These are phyloP conservation scores for Mesembryanthemum crystallinum DNA, from an alignment of 148 eudicot genomes.

Conservation along the genomic window DNA sequence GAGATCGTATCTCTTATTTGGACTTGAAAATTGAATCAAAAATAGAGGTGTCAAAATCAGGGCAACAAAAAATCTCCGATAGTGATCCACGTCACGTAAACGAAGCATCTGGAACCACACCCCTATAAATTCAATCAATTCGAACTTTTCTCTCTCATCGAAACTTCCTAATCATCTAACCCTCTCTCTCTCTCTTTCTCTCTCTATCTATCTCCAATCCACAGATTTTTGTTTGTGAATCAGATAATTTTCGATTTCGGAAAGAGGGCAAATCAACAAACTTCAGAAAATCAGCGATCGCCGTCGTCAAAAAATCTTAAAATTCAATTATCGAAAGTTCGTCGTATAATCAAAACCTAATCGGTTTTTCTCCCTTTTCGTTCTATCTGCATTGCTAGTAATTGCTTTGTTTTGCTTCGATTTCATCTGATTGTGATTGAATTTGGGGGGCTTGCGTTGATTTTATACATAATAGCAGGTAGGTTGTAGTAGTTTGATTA, in stretches of 20 bases:
- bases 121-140: not conserved
- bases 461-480: constrained; percentile 14
- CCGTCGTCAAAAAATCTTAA: not conserved
- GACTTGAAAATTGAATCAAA: not conserved
- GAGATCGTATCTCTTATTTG: not conserved
- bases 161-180: not conserved
- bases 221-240: not conserved
- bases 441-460: not conserved
- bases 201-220: not conserved
- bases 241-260: not conserved
- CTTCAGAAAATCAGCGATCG: constrained; percentile 12
- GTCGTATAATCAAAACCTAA: constrained; percentile 18
- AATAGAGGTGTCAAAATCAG: not conserved
- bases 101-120: constrained; percentile 10
- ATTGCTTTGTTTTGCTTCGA: not conserved
- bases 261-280: not conserved
- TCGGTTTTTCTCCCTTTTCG: constrained; percentile 17
- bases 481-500: constrained; percentile 1
- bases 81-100: not conserved
- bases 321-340: constrained; percentile 29
- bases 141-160: not conserved
- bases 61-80: not conserved
- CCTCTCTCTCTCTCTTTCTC: not conserved
- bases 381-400: not conserved
- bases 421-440: constrained; percentile 5